Percentiles rank a stretch among this genome's conserved stretches.
These are phyloP conservation scores for Kuraishia hungarica DNA, from an alignment of 805 yeast species.

Conservation along the genomic window DNA sequence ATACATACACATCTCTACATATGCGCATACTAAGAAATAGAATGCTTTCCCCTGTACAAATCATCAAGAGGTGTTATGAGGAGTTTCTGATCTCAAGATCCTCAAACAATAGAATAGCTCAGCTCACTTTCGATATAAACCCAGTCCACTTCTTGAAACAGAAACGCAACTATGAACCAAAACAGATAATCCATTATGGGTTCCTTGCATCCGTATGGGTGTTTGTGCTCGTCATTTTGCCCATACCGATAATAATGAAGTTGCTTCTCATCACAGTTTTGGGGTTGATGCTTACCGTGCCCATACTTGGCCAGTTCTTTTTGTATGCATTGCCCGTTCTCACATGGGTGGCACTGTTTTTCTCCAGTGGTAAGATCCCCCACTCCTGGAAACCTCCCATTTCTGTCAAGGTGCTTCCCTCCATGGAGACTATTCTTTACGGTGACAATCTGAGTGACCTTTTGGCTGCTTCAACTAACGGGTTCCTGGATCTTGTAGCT, in stretches of 20 bases:
- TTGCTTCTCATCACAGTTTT: slow-evolving; percentile 31
- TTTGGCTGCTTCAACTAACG: slow-evolving; percentile 61
- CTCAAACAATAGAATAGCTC: background rate
- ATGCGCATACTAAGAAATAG: background rate
- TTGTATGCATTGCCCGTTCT: slow-evolving; percentile 75
- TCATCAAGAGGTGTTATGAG: background rate
- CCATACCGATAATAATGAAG: slow-evolving; percentile 37
- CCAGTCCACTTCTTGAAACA: background rate
- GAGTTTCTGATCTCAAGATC: background rate
- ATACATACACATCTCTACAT: background rate
- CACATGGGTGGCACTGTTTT: slow-evolving; percentile 80
- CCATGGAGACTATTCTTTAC: slow-evolving; percentile 83
- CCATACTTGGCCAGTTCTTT: slow-evolving; percentile 78
- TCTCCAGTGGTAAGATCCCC: slow-evolving; percentile 69
- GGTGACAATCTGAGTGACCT: slow-evolving; percentile 86
- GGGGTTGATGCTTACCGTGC: slow-evolving; percentile 45
- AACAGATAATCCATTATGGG: slow-evolving; percentile 2
- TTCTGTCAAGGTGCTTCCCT: slow-evolving; percentile 80
- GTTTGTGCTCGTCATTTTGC: slow-evolving; percentile 51
- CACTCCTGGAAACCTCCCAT: slow-evolving; percentile 78
- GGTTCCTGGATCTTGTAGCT: slow-evolving; percentile 72
- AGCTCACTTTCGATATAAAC: background rate
- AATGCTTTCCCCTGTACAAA: background rate
- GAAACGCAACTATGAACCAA: background rate
- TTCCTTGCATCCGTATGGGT: slow-evolving; percentile 41